Evolutionary conservation across 305 asterid species (phyloP).

Genomic region (Solanum hybrid): DNA sequence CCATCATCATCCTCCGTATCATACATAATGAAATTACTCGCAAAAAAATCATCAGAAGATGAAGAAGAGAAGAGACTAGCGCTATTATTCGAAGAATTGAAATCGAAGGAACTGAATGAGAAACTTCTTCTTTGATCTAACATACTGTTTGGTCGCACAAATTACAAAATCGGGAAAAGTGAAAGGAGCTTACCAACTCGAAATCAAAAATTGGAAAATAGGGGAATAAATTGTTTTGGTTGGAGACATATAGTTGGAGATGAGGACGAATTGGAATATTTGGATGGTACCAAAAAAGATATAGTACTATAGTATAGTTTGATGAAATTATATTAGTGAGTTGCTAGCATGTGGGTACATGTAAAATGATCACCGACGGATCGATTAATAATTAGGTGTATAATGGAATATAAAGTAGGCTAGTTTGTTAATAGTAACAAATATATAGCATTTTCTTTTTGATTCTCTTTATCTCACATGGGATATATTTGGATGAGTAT

Average conservation of each 20-base stretch:
- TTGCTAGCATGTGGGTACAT: neutral
- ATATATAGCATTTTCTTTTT: neutral
- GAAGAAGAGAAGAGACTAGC: slow-evolving; percentile 2
- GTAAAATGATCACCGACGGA: neutral
- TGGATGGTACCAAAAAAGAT: neutral
- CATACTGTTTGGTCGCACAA: neutral
- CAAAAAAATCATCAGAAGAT: neutral
- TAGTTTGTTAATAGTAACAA: neutral
- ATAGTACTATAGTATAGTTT: neutral
- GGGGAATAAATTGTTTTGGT: neutral
- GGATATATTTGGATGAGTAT: neutral
- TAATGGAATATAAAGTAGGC: neutral
- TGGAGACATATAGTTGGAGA: neutral
- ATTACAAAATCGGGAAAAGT: no score
- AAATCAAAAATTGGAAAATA: neutral
- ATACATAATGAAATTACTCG: neutral
- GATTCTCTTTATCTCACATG: neutral
- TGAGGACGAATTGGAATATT: neutral
- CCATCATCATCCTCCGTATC: neutral
- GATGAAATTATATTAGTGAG: neutral
- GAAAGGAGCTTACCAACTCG: neutral
- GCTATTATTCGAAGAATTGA: slow-evolving; percentile 7
- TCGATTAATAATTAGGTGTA: neutral
- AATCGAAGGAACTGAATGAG: slow-evolving; percentile 8
- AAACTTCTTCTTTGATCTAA: slow-evolving; percentile 12